Evolutionary conservation across 495 filamentous ascomycete species (phyloP), one percentile per base, ranked within the genome.

Genomic region (Geoglossum glabrum): DNA sequence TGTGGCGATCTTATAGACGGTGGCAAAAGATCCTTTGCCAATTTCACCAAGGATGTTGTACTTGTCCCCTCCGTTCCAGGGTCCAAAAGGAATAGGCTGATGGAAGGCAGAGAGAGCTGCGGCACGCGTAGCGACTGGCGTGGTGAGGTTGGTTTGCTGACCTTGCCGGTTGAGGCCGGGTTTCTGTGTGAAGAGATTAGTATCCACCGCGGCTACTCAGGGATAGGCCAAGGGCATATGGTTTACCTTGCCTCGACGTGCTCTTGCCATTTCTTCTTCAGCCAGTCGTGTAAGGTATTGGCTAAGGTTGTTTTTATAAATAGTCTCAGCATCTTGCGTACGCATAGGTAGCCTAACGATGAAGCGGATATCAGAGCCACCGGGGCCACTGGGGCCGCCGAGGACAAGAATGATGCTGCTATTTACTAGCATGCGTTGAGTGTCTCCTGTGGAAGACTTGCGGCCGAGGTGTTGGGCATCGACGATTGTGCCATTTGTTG

Each of bases 21-120:
- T 86, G 36, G 92, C 93, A 70, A 97, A 97, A 3, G 93, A 88
- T 8, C 92, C 92, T 64, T 88, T 87, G 23, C 93, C 92, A 56
- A 98, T 84, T 38, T 79, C 74, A 27, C 80, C 79, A 9, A 85
- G 76, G 2, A 87, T 78, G 64, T 92, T 93, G 69, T 96, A 98
- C 59, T 78, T 82, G 5, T 45, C 40, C 3, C 17, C 17, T 45
- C 40, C 40, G 10, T 19, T 21, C 40, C 40, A 45, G 40, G 10
- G 36, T 40, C 10, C 11, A 40, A 40, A 7, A 15, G 36, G 36
- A 40, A 15, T 8, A 15, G 36, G 11, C 13, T 15, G 36, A 15
- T 40, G 36, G 4, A 40, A 15, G 17, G 5, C 17, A 8, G 36
- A 40, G 36, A 40, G 36, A 40, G 36, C 36, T 15, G 36, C 6